phyloP scores from a whole-genome alignment of 352 stramenopile genomes.

The Pythium sukuiense region DNA sequence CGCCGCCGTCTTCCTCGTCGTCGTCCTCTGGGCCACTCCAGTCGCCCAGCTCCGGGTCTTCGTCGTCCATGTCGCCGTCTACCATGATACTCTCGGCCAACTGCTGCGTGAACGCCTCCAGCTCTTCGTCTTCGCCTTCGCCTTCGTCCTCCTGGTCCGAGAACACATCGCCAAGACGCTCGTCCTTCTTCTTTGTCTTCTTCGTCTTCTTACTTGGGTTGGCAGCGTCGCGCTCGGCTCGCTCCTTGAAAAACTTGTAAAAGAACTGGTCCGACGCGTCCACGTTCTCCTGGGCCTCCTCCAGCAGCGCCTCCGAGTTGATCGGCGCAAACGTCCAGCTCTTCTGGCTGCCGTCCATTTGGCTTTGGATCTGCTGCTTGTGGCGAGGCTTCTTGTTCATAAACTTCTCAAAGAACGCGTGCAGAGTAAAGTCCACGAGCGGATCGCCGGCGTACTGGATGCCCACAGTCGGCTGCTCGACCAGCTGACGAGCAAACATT shows the following conservation, averaged over 20 bases:
- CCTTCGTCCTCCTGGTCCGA: constrained; percentile 45
- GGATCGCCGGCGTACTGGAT: constrained; percentile 96
- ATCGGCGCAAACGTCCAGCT: constrained; percentile 72
- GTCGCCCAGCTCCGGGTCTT: constrained; percentile 71
- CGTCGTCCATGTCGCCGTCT: constrained; percentile 71
- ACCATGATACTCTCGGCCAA: constrained; percentile 90
- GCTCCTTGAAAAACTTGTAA: constrained; percentile 93
- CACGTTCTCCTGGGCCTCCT: constrained; percentile 60
- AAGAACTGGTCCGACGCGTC: constrained; percentile 90
- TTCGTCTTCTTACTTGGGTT: constrained; percentile 30
- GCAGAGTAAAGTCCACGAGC: constrained; percentile 96
- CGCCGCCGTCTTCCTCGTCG: constrained; percentile 22
- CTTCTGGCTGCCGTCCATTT: constrained; percentile 26
- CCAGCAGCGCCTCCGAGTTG: constrained; percentile 68
- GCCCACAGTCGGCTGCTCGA: constrained; percentile 43
- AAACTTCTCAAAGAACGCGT: constrained; percentile 98
- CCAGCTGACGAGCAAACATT: constrained; percentile 87
- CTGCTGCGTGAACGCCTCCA: constrained; percentile 87
- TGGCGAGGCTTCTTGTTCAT: constrained; percentile 96
- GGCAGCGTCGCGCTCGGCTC: constrained; percentile 50
- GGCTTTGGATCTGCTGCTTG: constrained; percentile 30
- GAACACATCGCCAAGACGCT: constrained; percentile 51
- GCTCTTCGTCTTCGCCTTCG: constrained; percentile 71
- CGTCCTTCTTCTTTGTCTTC: constrained; percentile 19
- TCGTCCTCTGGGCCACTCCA: constrained; percentile 60